Base-by-base conservation (phyloP, 768 basidiomycete genomes). In the Amanita muscaria region DNA sequence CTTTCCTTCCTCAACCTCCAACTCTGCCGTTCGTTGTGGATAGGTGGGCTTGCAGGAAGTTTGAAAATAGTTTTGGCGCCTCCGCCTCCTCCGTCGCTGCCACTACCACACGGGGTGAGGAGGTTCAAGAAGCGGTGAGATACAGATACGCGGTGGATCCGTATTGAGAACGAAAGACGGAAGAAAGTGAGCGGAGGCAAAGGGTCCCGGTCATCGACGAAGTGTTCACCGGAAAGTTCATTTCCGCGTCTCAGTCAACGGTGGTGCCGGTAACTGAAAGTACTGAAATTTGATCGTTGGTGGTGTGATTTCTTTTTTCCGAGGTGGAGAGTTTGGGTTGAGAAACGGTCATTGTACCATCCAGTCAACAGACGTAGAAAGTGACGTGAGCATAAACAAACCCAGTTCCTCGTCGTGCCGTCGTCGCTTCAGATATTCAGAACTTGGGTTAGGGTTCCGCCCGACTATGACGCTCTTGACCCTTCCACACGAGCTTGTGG, bases 1-100 rank as follows among this genome's bases (percentile, higher is more conserved):
- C 81, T 83, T 63, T 88, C 88, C 66, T 88, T 88, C 40, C 83
- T 66, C 36, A 88, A 61, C 31, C 87, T 65, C 14, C 85, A 61
- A 27, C 85, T 58, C 55, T 80, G 74, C 1, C 73, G 62, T 40
- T 71, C 70, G 47, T 71, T 69, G 31, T 82, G 79, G 2, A 76
- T 67, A 2, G 81, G 79, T 9, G 83, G 77, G 44, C 76, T 76
- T 1, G 81, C 74, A 11, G 83, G 80, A 3, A 79, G 63, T 33
- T 68, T 65, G 0, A 67, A 69, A 1, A 79, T 67, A 7, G 12
- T 6, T 12, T 12, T 6, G 12, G 27, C 27, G 27, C 27, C 12
- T 29, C 27, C 12, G 27, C 27, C 27, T 6, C 27, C 27, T 29
- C 12, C 7, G 27, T 6, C 6, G 27, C 27, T 12, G 27, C 27